Evolutionary conservation across 2,329 filamentous ascomycete species (phyloP).

Genomic region (Sphaerulina populicola): DNA sequence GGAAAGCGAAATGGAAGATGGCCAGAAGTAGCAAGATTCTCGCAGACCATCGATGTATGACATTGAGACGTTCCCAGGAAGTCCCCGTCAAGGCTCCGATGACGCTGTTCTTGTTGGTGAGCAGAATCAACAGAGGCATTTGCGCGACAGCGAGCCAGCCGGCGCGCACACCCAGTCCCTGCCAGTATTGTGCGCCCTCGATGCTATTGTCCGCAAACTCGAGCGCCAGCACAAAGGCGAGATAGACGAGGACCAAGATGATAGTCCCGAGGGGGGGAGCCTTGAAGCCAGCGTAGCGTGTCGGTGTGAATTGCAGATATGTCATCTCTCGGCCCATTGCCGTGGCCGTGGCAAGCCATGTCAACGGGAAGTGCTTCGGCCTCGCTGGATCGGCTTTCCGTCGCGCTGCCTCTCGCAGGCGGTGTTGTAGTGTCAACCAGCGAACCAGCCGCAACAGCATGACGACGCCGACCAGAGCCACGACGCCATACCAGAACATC

Average conservation of each 20-base stretch:
- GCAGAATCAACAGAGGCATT: slow-evolving; percentile 34
- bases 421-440: slow-evolving; percentile 27
- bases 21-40: slow-evolving; percentile 28
- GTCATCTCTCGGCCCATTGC: slow-evolving; percentile 31
- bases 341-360: slow-evolving; percentile 28
- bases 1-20: slow-evolving; percentile 28
- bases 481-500: slow-evolving; percentile 37
- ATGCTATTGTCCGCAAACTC: slow-evolving; percentile 24
- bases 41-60: slow-evolving; percentile 34
- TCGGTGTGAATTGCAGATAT: slow-evolving; percentile 31
- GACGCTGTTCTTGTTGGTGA: slow-evolving; percentile 36
- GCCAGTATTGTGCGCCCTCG: slow-evolving; percentile 23
- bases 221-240: slow-evolving; percentile 25
- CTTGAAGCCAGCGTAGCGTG: slow-evolving; percentile 17
- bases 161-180: slow-evolving; percentile 30
- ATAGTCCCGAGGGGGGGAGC: slow-evolving; percentile 25
- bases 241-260: slow-evolving; percentile 20
- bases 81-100: slow-evolving; percentile 28
- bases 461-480: slow-evolving; percentile 30
- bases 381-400: slow-evolving; percentile 28
- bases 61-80: slow-evolving; percentile 32
- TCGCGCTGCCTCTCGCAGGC: slow-evolving; percentile 32
- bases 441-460: slow-evolving; percentile 29
- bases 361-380: slow-evolving; percentile 26
- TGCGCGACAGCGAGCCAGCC: slow-evolving; percentile 35